Conservation (phyloP, 169 alveolate species). For the Cystoisospora suis region DNA sequence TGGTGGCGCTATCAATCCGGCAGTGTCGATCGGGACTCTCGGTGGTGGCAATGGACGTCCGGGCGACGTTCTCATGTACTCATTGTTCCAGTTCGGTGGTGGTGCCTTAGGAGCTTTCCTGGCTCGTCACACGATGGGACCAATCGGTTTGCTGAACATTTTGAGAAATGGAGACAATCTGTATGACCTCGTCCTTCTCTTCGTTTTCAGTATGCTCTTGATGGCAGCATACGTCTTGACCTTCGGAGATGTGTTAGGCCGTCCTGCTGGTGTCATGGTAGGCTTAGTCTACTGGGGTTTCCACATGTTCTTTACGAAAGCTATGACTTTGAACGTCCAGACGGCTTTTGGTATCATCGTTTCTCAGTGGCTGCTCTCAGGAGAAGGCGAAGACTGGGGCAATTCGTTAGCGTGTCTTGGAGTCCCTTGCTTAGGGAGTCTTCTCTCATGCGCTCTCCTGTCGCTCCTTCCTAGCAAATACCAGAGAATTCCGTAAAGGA, state of each 20-base stretch:
- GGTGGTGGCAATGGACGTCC: neutral
- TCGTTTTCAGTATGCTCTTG: neutral
- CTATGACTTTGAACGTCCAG: neutral
- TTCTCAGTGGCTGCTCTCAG: neutral
- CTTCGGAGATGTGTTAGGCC: neutral
- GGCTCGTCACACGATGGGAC: constrained; percentile 39
- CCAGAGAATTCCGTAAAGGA: constrained; percentile 3
- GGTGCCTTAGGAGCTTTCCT: constrained; percentile 20
- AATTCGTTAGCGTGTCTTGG: neutral
- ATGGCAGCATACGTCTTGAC: constrained; percentile 20
- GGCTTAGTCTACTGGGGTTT: neutral
- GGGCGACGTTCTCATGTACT: neutral
- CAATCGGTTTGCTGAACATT: neutral
- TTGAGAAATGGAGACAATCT: neutral
- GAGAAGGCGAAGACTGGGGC: constrained; percentile 18
- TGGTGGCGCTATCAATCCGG: constrained; percentile 35
- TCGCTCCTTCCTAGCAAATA: neutral
- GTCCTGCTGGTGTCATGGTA: constrained; percentile 6
- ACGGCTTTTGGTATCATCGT: constrained; percentile 17
- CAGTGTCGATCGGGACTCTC: neutral
- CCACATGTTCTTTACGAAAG: neutral
- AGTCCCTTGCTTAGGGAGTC: neutral
- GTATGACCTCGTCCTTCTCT: neutral
- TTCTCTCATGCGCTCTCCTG: neutral
- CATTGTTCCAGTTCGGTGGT: constrained; percentile 16